phyloP scores from a whole-genome alignment of 2,329 filamentous ascomycete genomes.

The Penicillium sp. region DNA sequence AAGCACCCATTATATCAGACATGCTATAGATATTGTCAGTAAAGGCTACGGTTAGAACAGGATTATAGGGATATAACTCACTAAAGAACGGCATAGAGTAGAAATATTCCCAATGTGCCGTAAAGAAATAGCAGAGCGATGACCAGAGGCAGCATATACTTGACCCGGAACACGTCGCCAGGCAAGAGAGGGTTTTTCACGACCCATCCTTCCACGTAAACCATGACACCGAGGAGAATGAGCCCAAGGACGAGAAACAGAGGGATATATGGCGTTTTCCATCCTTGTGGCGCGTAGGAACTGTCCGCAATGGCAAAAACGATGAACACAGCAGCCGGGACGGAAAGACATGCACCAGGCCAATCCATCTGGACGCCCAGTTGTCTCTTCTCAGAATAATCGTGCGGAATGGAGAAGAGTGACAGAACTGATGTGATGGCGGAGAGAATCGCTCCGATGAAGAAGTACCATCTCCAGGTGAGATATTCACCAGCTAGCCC shows the following conservation, averaged over 20 bases:
- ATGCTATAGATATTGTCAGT: conserved; percentile 47
- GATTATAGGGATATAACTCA: conserved; percentile 37
- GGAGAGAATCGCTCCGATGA: conserved; percentile 57
- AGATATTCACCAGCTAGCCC: conserved; percentile 56
- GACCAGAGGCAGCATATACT: conserved; percentile 64
- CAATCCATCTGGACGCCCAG: conserved; percentile 64
- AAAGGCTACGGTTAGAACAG: too few relatives aligned
- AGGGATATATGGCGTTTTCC: conserved; percentile 71
- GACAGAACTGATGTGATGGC: conserved; percentile 47
- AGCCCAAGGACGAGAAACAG: conserved; percentile 62
- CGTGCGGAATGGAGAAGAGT: conserved; percentile 47
- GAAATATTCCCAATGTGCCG: conserved; percentile 64
- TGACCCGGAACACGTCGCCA: conserved; percentile 64
- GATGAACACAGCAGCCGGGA: conserved; percentile 65
- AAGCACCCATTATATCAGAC: conserved; percentile 57
- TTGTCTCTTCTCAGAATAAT: conserved; percentile 36
- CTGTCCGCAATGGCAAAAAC: conserved; percentile 74
- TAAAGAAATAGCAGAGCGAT: conserved; percentile 64
- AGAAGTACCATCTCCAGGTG: conserved; percentile 67
- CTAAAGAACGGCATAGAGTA: conserved; percentile 70
- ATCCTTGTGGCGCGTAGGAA: conserved; percentile 64
- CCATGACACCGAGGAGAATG: conserved; percentile 56
- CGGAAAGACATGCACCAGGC: conserved; percentile 59
- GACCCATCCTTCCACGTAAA: conserved; percentile 72
- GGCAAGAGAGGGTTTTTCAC: conserved; percentile 67